Percentiles rank a stretch among this genome's conserved stretches.
Conservation (phyloP, 768 basidiomycete genomes). For the Arthromyces matolae region DNA sequence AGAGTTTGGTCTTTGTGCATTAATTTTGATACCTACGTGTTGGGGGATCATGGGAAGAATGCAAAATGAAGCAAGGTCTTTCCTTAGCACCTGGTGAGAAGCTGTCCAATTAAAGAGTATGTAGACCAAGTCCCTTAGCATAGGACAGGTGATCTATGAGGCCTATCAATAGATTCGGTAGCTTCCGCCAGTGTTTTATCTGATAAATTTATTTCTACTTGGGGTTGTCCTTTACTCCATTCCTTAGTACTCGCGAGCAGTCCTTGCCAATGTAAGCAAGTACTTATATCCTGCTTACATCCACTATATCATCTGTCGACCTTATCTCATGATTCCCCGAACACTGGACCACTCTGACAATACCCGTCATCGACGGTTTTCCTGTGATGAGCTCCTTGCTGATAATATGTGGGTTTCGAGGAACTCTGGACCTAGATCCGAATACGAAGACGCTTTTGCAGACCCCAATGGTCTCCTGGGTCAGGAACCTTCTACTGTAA, state of each 20-base stretch:
- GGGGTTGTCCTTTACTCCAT: neutral
- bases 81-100: too few relatives aligned
- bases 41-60: constrained; percentile 30
- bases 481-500: neutral
- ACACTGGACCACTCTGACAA: neutral
- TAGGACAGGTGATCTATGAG: neutral
- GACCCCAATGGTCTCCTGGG: constrained; percentile 23
- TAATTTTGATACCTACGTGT: constrained; percentile 55
- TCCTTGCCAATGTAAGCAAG: constrained; percentile 6
- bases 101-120: too few relatives aligned
- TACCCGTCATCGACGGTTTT: constrained; percentile 25
- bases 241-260: neutral
- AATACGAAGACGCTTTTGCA: constrained; percentile 15
- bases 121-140: constrained; percentile 7
- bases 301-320: neutral
- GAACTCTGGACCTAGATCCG: constrained; percentile 15
- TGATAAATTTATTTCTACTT: constrained; percentile 2
- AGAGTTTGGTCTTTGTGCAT: constrained; percentile 58
- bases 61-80: constrained; percentile 21
- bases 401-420: constrained; percentile 5
- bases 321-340: neutral
- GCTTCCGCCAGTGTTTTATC: constrained; percentile 1
- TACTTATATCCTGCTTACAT: neutral
- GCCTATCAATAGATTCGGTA: constrained; percentile 1
- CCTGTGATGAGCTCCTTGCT: constrained; percentile 26